Evolutionary conservation across 805 yeast species (phyloP).

Genomic region (Metschnikowia continentalis): DNA sequence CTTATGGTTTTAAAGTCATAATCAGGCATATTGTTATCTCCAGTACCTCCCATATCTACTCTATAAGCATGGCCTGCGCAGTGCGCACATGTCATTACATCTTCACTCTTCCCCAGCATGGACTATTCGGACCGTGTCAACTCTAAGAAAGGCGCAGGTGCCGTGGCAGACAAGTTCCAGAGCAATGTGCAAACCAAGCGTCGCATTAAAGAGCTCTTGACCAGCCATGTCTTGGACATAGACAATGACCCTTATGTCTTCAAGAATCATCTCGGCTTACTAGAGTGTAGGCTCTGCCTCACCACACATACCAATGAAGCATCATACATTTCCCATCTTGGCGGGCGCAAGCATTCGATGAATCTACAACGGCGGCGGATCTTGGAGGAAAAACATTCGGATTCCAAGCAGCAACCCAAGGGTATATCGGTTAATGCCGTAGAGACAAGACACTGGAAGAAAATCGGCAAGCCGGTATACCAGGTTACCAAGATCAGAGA

Average conservation of each 20-base stretch:
- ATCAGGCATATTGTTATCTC: neutral
- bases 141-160: slow-evolving; percentile 88
- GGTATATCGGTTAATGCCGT: slow-evolving; percentile 34
- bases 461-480: slow-evolving; percentile 73
- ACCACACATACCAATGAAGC: slow-evolving; percentile 80
- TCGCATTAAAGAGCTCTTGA: slow-evolving; percentile 61
- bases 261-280: slow-evolving; percentile 74
- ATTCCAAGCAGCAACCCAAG: slow-evolving; percentile 14
- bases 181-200: slow-evolving; percentile 64
- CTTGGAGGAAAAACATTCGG: slow-evolving; percentile 28
- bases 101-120: slow-evolving; percentile 41
- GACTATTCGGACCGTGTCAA: slow-evolving; percentile 89
- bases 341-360: slow-evolving; percentile 77
- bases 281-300: slow-evolving; percentile 80
- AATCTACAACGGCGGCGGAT: slow-evolving; percentile 59
- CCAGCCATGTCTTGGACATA: slow-evolving; percentile 45
- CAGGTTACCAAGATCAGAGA: slow-evolving; percentile 67
- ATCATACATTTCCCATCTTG: slow-evolving; percentile 77
- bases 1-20: neutral
- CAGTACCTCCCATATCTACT: too few relatives aligned
- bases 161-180: slow-evolving; percentile 72
- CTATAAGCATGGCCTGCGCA: neutral
- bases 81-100: neutral
- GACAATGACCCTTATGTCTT: slow-evolving; percentile 79
- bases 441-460: slow-evolving; percentile 45